Base-by-base conservation (phyloP, 106 monocot species). In the Dendrobium chrysotoxum region DNA sequence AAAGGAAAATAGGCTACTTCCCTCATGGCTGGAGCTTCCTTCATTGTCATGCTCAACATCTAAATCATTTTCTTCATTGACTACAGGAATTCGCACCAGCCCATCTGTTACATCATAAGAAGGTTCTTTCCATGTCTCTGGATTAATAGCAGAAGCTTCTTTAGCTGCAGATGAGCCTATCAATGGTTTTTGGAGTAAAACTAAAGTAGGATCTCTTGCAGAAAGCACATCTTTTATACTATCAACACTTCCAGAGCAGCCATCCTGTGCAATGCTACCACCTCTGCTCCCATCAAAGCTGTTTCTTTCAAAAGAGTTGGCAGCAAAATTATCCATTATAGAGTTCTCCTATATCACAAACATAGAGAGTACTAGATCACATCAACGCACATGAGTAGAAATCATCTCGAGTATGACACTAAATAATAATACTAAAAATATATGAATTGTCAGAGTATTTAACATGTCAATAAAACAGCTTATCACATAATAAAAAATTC, bases 181-280 rank as follows among this genome's bases (percentile, higher is more conserved):
- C 30, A 82, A 77, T 81, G 90, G 86, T 71, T 89, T 90, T 85
- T 88, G 88, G 78, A 82, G 92, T 12, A 94, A 83, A 80, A 87
- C 86, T 72, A 94, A 80, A 31, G 94, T 94, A 53, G 91, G 95
- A 80, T 91, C 98, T 87, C 89, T 92, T 73, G 77, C 82, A 79
- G 79, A 84, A 75, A 79, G 28, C 25, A 86, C 39, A 53, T 88
- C 88, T 82, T 89, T 84, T 46, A 80, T 57, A 85, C 45, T 71
- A 80, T 85, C 86, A 53, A 82, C 75, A 80, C 30, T 67, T 40
- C 57, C 79, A 28, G 78, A 68, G 72, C 9, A 77, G 35, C 30
- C 75, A 53, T 76, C 81, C 66, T 79, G 81, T 42, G 66, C 50
- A 79, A 42, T 64, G 39, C 72, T 79, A 79, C 40, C 67, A 80